Conservation (phyloP, 345 rosid species). For the Nasturtium officinale region DNA sequence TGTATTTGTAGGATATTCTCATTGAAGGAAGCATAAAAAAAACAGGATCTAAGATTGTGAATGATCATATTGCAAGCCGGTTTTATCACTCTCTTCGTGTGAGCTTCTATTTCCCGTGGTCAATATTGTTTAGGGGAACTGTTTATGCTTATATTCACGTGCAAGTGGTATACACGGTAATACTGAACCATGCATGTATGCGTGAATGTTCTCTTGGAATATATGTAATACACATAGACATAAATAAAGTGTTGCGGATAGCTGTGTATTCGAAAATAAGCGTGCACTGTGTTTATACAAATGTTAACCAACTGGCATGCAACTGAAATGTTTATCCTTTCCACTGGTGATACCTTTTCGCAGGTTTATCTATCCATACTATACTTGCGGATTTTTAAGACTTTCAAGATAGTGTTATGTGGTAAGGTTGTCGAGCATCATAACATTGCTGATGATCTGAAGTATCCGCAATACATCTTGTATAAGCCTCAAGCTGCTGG, state of each 20-base stretch:
- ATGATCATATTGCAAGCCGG: constrained; percentile 74
- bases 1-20: constrained; percentile 67
- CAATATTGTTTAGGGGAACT: not conserved
- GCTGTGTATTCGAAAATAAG: not conserved
- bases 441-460: constrained; percentile 89
- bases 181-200: constrained; percentile 14
- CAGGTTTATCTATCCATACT: constrained; percentile 86
- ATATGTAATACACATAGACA: constrained; percentile 14
- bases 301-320: not conserved
- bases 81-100: constrained; percentile 79
- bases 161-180: not conserved
- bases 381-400: constrained; percentile 77
- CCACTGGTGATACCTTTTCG: constrained; percentile 14
- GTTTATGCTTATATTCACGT: constrained; percentile 27
- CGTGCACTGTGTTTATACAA: constrained; percentile 3
- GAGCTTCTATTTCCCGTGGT: constrained; percentile 44
- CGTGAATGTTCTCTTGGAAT: constrained; percentile 3
- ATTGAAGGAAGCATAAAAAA: constrained; percentile 64
- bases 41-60: constrained; percentile 52
- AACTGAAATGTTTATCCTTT: constrained; percentile 20
- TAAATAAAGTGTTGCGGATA: constrained; percentile 8
- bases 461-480: constrained; percentile 71
- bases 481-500: constrained; percentile 81
- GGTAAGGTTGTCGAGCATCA: constrained; percentile 75
- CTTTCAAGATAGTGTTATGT: constrained; percentile 71